A percentile compares a stretch with the other conserved stretches of the same genome.
These are phyloP conservation scores for Lentinula edodes DNA, from an alignment of 768 basidiomycete genomes.

Conservation along the genomic window DNA sequence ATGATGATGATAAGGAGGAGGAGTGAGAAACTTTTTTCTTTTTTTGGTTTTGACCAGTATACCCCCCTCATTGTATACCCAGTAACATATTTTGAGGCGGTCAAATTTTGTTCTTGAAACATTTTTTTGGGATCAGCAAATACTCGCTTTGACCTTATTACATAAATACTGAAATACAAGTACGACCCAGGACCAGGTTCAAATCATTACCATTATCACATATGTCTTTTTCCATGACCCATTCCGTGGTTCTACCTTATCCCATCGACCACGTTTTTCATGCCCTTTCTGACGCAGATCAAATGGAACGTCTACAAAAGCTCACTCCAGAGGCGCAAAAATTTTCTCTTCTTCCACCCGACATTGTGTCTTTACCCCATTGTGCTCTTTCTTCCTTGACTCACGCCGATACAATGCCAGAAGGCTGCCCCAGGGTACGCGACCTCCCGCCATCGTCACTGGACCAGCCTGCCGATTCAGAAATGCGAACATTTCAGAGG, in stretches of 20 bases:
- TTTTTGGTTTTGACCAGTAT: no score
- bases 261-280: neutral
- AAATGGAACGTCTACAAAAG: neutral
- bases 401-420: neutral
- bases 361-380: neutral
- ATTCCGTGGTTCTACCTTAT: neutral
- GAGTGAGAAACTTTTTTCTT: neutral
- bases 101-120: no score
- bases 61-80: no score
- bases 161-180: no score
- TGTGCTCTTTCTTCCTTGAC: neutral
- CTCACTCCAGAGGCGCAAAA: slow-evolving; percentile 1
- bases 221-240: slow-evolving; percentile 1
- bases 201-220: neutral
- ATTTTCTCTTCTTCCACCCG: neutral
- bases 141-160: no score
- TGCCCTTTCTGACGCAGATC: neutral
- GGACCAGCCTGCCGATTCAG: neutral
- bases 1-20: neutral
- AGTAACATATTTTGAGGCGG: no score
- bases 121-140: no score
- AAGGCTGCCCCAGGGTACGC: neutral
- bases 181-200: no score
- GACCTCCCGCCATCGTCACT: neutral
- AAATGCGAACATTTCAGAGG: neutral